Conservation (phyloP, 495 filamentous ascomycete species). For the Trichoderma reesei region DNA sequence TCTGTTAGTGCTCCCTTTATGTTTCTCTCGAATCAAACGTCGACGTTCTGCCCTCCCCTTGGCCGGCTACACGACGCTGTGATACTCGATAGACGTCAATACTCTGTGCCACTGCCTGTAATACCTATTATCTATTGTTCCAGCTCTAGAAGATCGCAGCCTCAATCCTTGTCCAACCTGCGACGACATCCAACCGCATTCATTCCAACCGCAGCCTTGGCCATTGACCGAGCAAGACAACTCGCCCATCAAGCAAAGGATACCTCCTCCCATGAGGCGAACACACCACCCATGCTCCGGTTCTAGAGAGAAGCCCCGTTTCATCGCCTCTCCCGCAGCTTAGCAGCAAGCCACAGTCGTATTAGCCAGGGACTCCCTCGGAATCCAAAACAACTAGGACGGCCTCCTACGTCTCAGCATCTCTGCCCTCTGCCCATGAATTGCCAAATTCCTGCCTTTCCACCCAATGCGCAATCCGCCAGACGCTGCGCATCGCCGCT, state of each 20-base stretch:
- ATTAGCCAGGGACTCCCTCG: slow-evolving; percentile 9
- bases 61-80: too few species aligned
- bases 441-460: background rate
- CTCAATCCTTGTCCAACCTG: too few species aligned
- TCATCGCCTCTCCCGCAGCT: background rate
- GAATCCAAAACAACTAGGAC: slow-evolving; percentile 13
- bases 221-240: background rate
- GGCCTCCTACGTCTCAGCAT: slow-evolving; percentile 3
- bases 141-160: too few species aligned
- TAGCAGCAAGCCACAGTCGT: slow-evolving; percentile 10
- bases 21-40: too few species aligned
- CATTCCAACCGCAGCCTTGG: background rate
- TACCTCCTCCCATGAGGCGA: background rate
- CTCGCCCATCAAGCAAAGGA: background rate
- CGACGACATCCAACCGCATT: too few species aligned
- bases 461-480: background rate
- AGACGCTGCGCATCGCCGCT: background rate
- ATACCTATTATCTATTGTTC: too few species aligned
- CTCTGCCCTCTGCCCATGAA: slow-evolving; percentile 2
- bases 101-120: too few species aligned
- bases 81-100: too few species aligned
- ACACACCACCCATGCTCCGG: too few species aligned
- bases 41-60: too few species aligned
- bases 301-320: background rate
- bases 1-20: too few species aligned